A percentile compares a stretch with the other conserved stretches of the same genome.
phyloP scores from a whole-genome alignment of 306 rosid species.

The Clitoria ternatea region DNA sequence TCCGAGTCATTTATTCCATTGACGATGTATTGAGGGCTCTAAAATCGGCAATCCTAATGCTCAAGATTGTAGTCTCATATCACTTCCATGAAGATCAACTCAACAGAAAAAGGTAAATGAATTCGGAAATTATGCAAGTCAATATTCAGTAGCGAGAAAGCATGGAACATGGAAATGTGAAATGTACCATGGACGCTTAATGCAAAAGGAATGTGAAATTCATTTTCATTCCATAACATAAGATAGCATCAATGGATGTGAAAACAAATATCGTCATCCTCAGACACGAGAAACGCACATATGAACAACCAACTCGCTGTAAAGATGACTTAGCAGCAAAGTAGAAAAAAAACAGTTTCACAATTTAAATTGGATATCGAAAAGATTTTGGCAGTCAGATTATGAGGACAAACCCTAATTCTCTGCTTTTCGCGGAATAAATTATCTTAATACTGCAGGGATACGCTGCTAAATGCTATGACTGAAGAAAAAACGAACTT shows the following conservation, averaged over 20 bases:
- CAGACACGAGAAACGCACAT: conserved; percentile 40
- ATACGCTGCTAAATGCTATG: not conserved
- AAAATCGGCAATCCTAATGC: too few species aligned
- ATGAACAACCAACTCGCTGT: conserved; percentile 38
- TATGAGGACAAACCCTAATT: not conserved
- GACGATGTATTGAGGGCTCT: too few species aligned
- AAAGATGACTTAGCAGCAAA: conserved; percentile 27
- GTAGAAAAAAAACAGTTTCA: not conserved
- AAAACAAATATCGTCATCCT: conserved; percentile 33
- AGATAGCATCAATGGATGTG: conserved; percentile 9
- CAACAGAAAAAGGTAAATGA: not conserved
- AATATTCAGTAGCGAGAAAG: not conserved
- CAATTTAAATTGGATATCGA: not conserved
- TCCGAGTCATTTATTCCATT: too few species aligned
- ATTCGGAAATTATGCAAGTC: not conserved
- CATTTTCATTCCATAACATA: not conserved
- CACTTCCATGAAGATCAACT: too few species aligned
- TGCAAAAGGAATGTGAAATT: not conserved
- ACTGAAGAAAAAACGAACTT: not conserved
- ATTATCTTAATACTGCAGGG: not conserved
- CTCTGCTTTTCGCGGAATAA: not conserved
- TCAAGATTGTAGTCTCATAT: too few species aligned
- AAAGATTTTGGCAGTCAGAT: not conserved
- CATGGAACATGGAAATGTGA: not conserved
- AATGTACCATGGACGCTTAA: conserved; percentile 21